phyloP scores from a whole-genome alignment of 441 rosid genomes.

The Arabidopsis hybrid region DNA sequence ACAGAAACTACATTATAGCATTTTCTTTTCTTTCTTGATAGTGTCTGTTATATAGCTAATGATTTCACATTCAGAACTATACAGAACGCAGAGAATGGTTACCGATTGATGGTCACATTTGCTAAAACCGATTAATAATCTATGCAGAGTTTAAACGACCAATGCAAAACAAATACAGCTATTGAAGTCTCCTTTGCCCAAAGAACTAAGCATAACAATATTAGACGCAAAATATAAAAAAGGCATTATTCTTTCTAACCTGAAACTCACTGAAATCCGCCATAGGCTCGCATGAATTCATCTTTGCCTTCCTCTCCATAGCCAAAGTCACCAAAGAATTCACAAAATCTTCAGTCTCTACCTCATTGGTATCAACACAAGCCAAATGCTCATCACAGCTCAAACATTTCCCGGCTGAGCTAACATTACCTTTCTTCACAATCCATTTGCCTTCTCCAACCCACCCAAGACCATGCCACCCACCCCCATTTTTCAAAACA shows the following conservation, averaged over 20 bases:
- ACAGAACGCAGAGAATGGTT: background rate
- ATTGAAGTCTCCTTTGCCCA: background rate
- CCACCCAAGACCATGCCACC: slow-evolving; percentile 96
- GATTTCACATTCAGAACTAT: background rate
- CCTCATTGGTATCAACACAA: slow-evolving; percentile 71
- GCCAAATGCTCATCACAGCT: slow-evolving; percentile 64
- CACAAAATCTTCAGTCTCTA: slow-evolving; percentile 70
- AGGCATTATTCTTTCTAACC: slow-evolving; percentile 49
- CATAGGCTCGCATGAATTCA: slow-evolving; percentile 54
- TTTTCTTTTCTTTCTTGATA: background rate
- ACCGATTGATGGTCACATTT: background rate
- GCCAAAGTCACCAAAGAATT: slow-evolving; percentile 73
- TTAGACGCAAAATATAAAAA: background rate
- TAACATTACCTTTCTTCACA: slow-evolving; percentile 59
- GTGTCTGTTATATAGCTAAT: background rate
- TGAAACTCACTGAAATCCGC: slow-evolving; percentile 83
- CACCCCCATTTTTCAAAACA: slow-evolving; percentile 71
- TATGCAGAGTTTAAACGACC: background rate
- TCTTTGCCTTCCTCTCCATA: slow-evolving; percentile 77
- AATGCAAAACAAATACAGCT: background rate
- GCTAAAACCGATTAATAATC: background rate
- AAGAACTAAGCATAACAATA: background rate
- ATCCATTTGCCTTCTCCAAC: slow-evolving; percentile 75
- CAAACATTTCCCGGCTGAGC: slow-evolving; percentile 59
- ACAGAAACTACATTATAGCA: background rate